Conservation (phyloP, 345 rosid genomes). For the Corchorus capsularis region DNA sequence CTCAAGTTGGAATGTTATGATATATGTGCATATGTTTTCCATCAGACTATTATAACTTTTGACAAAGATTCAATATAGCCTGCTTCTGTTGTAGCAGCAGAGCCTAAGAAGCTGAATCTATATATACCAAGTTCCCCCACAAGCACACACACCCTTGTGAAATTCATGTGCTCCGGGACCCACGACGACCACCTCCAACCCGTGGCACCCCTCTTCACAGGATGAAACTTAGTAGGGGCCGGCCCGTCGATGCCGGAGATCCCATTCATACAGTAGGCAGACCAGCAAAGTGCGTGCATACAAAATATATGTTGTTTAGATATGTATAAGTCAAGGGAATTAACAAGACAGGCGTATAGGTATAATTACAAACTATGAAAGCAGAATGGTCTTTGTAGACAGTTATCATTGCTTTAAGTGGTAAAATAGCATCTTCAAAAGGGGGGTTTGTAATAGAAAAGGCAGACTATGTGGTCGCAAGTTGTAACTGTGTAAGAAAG, state of each 20-base stretch:
- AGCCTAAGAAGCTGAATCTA: neutral
- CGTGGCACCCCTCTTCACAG: slow-evolving; percentile 30
- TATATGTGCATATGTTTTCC: neutral
- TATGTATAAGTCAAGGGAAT: slow-evolving; percentile 1
- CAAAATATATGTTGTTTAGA: neutral
- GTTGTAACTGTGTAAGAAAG: slow-evolving; percentile 16
- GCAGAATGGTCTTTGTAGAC: neutral
- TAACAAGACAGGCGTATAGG: slow-evolving; percentile 1
- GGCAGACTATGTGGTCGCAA: slow-evolving; percentile 19
- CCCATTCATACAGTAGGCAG: slow-evolving; percentile 10
- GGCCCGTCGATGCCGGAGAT: slow-evolving; percentile 31
- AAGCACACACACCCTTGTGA: slow-evolving; percentile 40
- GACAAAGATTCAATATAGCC: neutral
- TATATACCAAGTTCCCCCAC: slow-evolving; percentile 17
- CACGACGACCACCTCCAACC: slow-evolving; percentile 27
- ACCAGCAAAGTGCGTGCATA: slow-evolving; percentile 22
- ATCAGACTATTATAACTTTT: neutral
- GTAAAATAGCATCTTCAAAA: slow-evolving; percentile 24
- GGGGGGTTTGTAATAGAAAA: slow-evolving; percentile 3
- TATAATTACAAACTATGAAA: slow-evolving; percentile 20
- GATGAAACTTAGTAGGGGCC: slow-evolving; percentile 60
- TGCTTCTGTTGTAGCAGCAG: slow-evolving; percentile 3
- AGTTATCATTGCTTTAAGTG: slow-evolving; percentile 15
- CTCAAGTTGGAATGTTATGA: neutral
- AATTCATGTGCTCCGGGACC: slow-evolving; percentile 53